Evolutionary conservation across 1,139 yeast genomes (phyloP).

Genomic region (Pichia sp.): DNA sequence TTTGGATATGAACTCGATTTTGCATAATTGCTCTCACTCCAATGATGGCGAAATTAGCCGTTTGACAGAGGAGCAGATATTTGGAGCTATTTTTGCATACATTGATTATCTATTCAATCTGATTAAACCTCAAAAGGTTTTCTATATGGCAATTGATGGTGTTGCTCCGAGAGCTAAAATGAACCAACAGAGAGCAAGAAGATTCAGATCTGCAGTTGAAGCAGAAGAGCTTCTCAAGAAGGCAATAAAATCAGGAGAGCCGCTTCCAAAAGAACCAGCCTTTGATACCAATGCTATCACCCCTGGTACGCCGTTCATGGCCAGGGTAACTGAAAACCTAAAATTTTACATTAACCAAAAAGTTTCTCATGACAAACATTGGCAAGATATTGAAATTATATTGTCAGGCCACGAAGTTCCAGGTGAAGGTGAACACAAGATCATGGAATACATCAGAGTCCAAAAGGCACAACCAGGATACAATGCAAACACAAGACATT

Average conservation of each 20-base stretch:
- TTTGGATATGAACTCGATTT: slow-evolving; percentile 94
- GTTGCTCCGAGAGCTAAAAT: slow-evolving; percentile 99
- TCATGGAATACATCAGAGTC: slow-evolving; percentile 88
- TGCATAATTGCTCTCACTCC: slow-evolving; percentile 89
- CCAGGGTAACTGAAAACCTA: slow-evolving; percentile 74
- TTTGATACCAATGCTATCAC: slow-evolving; percentile 95
- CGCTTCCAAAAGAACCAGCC: slow-evolving; percentile 65
- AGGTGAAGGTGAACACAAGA: slow-evolving; percentile 99
- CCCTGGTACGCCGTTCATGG: slow-evolving; percentile 99
- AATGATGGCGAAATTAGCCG: slow-evolving; percentile 53
- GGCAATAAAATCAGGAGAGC: slow-evolving; percentile 59
- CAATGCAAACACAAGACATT: slow-evolving; percentile 85
- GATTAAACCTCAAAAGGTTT: slow-evolving; percentile 79
- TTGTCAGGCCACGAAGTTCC: slow-evolving; percentile 98
- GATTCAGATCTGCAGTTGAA: slow-evolving; percentile 93
- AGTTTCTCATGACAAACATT: slow-evolving; percentile 81
- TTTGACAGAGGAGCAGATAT: slow-evolving; percentile 87
- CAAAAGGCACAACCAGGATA: slow-evolving; percentile 71
- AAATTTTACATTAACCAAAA: slow-evolving; percentile 90
- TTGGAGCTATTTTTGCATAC: slow-evolving; percentile 86
- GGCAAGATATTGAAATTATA: slow-evolving; percentile 81
- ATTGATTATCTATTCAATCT: slow-evolving; percentile 89
- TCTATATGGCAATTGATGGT: slow-evolving; percentile 98
- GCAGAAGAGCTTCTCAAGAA: slow-evolving; percentile 72
- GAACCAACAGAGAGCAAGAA: slow-evolving; percentile 97